Conservation (phyloP, 306 rosid genomes). For the Begonia loranthoides region DNA sequence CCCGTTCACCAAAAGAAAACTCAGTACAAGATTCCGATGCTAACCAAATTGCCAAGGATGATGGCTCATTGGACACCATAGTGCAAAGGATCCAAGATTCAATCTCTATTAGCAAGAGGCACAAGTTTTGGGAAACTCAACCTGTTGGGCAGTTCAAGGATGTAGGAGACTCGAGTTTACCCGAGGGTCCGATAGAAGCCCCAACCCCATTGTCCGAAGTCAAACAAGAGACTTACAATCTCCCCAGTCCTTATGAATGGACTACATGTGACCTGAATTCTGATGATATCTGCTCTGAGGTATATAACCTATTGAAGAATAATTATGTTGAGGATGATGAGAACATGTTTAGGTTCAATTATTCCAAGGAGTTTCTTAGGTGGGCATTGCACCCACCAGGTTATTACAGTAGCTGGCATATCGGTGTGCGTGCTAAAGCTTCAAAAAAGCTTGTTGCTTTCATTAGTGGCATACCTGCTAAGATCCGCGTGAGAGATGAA, state of each 20-base stretch:
- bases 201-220: conserved; percentile 72
- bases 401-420: conserved; percentile 74
- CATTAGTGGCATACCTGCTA: conserved; percentile 80
- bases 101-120: conserved; percentile 50
- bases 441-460: conserved; percentile 89
- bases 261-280: conserved; percentile 70
- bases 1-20: conserved; percentile 29
- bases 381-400: conserved; percentile 98
- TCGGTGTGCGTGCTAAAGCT: conserved; percentile 81
- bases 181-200: conserved; percentile 72
- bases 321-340: conserved; percentile 94
- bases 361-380: conserved; percentile 75
- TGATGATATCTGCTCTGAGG: conserved; percentile 51
- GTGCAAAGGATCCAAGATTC: conserved; percentile 60
- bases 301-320: conserved; percentile 63
- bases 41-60: conserved; percentile 17
- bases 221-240: conserved; percentile 87
- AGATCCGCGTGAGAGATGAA: conserved; percentile 56
- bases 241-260: conserved; percentile 80
- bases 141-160: conserved; percentile 97
- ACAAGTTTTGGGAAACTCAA: conserved; percentile 91
- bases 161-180: conserved; percentile 46
- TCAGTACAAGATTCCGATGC: conserved; percentile 23
- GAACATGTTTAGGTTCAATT: conserved; percentile 88
- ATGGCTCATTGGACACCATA: conserved; percentile 35